These are phyloP conservation scores for Aureobasidium sp. DNA, from an alignment of 2,329 filamentous ascomycete species.

Conservation along the genomic window DNA sequence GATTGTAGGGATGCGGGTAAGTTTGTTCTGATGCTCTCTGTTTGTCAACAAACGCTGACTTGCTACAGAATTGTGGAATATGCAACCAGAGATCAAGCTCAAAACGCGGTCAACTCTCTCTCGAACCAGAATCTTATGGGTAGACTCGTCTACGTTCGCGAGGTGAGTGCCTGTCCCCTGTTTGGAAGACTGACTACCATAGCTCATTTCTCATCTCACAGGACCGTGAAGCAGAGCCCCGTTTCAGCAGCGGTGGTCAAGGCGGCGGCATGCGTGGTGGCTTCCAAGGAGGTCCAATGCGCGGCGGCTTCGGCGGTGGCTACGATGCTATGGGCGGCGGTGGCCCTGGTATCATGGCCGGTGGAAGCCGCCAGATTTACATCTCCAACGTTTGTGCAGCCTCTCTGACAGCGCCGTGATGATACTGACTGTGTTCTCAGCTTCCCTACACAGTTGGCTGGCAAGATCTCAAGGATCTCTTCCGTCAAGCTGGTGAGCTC, in stretches of 20 bases:
- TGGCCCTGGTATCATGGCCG: constrained; percentile 45
- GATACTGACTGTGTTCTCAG: constrained; percentile 42
- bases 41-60: constrained; percentile 26
- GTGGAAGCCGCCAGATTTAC: constrained; percentile 83
- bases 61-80: constrained; percentile 93
- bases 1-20: constrained; percentile 99
- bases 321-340: constrained; percentile 40
- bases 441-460: constrained; percentile 95
- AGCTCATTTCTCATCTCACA: constrained; percentile 30
- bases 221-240: constrained; percentile 97
- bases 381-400: constrained; percentile 83
- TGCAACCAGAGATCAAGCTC: constrained; percentile 97
- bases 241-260: constrained; percentile 66
- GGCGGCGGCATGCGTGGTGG: constrained; percentile 41
- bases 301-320: constrained; percentile 44
- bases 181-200: background rate
- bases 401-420: constrained; percentile 17
- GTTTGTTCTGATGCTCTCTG: constrained; percentile 32
- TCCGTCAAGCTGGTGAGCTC: constrained; percentile 88
- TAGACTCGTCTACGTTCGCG: constrained; percentile 94
- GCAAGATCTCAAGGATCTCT: constrained; percentile 98
- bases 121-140: constrained; percentile 99
- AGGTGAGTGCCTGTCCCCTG: constrained; percentile 50
- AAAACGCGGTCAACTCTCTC: constrained; percentile 91
- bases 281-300: constrained; percentile 38